Conservation (phyloP, 345 rosid genomes). For the Populus pruinosa region DNA sequence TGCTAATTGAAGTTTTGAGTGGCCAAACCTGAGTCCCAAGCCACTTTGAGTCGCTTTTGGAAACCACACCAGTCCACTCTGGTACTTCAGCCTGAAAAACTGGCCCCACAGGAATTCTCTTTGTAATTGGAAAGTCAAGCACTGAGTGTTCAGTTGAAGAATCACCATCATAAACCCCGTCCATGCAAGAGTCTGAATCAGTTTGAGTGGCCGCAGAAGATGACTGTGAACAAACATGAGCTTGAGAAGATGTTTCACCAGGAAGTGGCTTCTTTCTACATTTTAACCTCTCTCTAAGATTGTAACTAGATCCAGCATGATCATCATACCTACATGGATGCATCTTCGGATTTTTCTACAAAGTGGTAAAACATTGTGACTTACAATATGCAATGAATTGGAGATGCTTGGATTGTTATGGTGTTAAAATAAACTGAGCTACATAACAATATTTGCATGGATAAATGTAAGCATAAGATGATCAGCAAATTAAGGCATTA, state of each 20-base stretch:
- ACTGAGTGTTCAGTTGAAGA: conserved; percentile 29
- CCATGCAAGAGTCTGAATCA: conserved; percentile 18
- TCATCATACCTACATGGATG: conserved; percentile 78
- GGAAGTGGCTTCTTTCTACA: conserved; percentile 22
- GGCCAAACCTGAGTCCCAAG: conserved; percentile 79
- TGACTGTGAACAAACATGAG: conserved; percentile 25
- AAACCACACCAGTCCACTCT: conserved; percentile 49
- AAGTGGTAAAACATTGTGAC: conserved; percentile 10
- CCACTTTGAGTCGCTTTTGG: conserved; percentile 71
- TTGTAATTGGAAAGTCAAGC: conserved; percentile 32
- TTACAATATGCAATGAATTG: conserved; percentile 3
- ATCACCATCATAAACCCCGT: conserved; percentile 15
- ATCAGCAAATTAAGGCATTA: not conserved
- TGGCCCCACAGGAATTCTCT: conserved; percentile 52
- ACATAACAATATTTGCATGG: not conserved
- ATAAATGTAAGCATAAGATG: not conserved
- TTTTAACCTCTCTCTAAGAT: conserved; percentile 62
- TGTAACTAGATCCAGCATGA: conserved; percentile 56
- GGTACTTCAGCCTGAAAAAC: conserved; percentile 70
- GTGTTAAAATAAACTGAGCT: not conserved
- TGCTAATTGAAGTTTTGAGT: conserved; percentile 31
- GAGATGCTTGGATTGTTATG: not conserved
- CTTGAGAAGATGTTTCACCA: conserved; percentile 20
- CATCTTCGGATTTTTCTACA: conserved; percentile 70
- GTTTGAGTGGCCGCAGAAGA: conserved; percentile 24